Evolutionary conservation across 2,329 filamentous ascomycete species (phyloP), one percentile per base, ranked within the genome.

Genomic region (Neonectria faginata): DNA sequence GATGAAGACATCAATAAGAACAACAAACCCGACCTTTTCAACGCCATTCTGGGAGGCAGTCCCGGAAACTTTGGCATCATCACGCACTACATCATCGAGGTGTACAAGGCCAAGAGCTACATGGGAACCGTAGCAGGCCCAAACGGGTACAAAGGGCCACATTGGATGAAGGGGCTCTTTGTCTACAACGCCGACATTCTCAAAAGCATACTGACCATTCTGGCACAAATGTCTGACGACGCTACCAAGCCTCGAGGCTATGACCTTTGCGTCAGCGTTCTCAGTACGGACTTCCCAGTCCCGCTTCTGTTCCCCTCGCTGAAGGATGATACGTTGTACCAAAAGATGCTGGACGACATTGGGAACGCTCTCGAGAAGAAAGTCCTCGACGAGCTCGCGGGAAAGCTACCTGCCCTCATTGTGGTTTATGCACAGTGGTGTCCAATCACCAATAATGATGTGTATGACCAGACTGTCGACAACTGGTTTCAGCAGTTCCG

Each of bases 51-150:
- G 9, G 86, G 87, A 3, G 86, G 87, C 3, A 87, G 88, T 3
- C 85, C 84, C 0, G 86, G 86, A 1, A 89, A 84, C 36, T 86
- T 87, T 54, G 88, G 84, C 1, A 80, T 89, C 3, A 81, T 89
- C 3, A 80, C 82, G 1, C 87, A 81, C 86, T 72, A 71, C 74
- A 88, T 84, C 0, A 74, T 84, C 27, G 78, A 83, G 62, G 80
- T 80, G 22, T 80, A 81, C 27, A 63, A 67, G 2, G 67, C 66
- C 58, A 67, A 73, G 18, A 82, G 80, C 8, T 81, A 82, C 3
- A 69, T 74, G 45, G 81, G 81, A 1, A 69, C 66, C 1, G 62
- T 68, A 1, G 48, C 47, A 0, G 67, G 67, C 1, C 65, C 66
- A 2, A 57, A 70, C 3, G 61, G 62, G 0, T 61, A 67, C 54